A percentile compares a stretch with the other conserved stretches of the same genome.
Conservation (phyloP, 192 early-diverging fungal species). For the Coemansia reversa region DNA sequence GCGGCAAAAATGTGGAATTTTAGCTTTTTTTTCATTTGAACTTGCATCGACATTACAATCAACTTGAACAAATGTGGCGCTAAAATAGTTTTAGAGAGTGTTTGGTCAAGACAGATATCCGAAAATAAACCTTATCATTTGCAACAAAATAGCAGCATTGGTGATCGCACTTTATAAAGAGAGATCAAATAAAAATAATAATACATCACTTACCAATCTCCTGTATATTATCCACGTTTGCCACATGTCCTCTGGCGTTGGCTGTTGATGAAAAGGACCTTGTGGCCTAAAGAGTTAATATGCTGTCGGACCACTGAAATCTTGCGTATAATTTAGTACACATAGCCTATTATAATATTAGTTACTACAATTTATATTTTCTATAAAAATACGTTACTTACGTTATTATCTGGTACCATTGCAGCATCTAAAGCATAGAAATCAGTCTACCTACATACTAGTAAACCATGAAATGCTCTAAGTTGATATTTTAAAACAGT, state of each 20-base stretch:
- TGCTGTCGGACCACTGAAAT: not conserved
- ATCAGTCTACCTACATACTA: not conserved
- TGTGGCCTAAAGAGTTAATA: constrained; percentile 8
- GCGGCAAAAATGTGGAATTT: not conserved
- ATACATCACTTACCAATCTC: constrained; percentile 8
- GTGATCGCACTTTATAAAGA: not conserved
- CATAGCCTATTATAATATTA: not conserved
- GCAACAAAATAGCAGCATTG: not conserved
- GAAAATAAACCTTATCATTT: not conserved
- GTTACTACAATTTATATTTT: not conserved
- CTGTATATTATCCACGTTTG: constrained; percentile 8
- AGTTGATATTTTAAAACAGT: not conserved
- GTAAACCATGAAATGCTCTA: not conserved
- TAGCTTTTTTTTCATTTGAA: not conserved
- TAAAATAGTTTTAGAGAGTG: not conserved
- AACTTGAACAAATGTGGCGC: not conserved
- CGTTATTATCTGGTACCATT: not conserved
- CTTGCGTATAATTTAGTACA: not conserved
- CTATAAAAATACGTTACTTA: not conserved
- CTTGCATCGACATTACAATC: not conserved
- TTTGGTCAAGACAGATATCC: not conserved
- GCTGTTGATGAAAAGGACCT: constrained; percentile 1
- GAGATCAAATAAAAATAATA: constrained; percentile 5
- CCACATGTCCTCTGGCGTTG: constrained; percentile 9
- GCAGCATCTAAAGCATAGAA: not conserved